Percentiles rank a stretch among this genome's conserved stretches.
Conservation (phyloP, 2,329 filamentous ascomycete genomes). For the Clarireedia paspali region DNA sequence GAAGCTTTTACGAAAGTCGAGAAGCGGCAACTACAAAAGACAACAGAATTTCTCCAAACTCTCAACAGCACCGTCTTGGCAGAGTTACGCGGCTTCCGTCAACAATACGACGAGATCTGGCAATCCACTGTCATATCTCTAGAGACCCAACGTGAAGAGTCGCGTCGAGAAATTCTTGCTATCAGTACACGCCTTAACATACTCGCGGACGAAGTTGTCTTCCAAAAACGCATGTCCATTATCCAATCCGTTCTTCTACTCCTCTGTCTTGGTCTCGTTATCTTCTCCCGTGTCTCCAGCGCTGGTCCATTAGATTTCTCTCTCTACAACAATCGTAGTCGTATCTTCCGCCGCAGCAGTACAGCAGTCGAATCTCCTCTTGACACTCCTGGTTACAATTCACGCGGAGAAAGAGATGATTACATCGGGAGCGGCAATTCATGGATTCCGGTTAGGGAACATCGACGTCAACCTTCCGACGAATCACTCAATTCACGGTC, state of each 20-base stretch:
- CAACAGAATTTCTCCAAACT: constrained; percentile 69
- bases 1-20: constrained; percentile 83
- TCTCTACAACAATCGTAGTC: constrained; percentile 14
- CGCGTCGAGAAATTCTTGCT: constrained; percentile 74
- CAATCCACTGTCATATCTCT: constrained; percentile 89
- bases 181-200: constrained; percentile 74
- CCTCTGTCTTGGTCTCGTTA: constrained; percentile 77
- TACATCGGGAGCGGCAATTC: not conserved
- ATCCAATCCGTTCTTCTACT: constrained; percentile 83
- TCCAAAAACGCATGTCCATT: constrained; percentile 86
- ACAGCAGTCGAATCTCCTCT: constrained; percentile 20
- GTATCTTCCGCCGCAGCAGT: constrained; percentile 12
- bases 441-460: not conserved
- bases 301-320: constrained; percentile 28
- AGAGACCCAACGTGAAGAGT: constrained; percentile 79
- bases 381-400: constrained; percentile 18
- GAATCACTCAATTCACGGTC: constrained; percentile 9
- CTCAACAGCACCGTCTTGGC: constrained; percentile 82
- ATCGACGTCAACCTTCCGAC: constrained; percentile 6
- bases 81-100: constrained; percentile 69
- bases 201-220: constrained; percentile 85
- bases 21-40: constrained; percentile 78
- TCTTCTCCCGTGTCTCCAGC: constrained; percentile 56
- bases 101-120: constrained; percentile 94
- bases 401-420: not conserved